A percentile compares a stretch with the other conserved stretches of the same genome.
These are phyloP conservation scores for Rhizopogon rudus DNA, from an alignment of 768 basidiomycete species.

Conservation along the genomic window DNA sequence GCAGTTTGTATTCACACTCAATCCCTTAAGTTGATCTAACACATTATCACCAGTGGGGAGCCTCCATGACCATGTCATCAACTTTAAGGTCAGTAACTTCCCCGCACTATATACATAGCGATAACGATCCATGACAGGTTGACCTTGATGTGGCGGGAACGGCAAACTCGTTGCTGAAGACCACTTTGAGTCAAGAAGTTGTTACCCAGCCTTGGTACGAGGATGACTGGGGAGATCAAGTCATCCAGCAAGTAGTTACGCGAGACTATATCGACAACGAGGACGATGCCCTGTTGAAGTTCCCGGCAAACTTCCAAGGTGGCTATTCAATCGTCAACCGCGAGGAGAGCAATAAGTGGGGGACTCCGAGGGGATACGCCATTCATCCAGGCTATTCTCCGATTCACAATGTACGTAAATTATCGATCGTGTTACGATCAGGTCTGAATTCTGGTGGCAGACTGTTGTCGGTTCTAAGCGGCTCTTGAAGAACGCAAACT, in stretches of 20 bases:
- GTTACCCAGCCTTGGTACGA: slow-evolving; percentile 52
- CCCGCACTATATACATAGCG: neutral
- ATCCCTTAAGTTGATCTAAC: neutral
- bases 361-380: slow-evolving; percentile 51
- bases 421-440: neutral
- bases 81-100: slow-evolving; percentile 40
- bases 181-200: slow-evolving; percentile 45
- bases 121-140: slow-evolving; percentile 30
- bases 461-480: slow-evolving; percentile 57
- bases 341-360: slow-evolving; percentile 52
- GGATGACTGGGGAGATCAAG: slow-evolving; percentile 50
- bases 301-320: slow-evolving; percentile 52
- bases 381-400: slow-evolving; percentile 57
- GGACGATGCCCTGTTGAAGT: slow-evolving; percentile 45
- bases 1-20: slow-evolving; percentile 34
- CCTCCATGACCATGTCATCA: slow-evolving; percentile 65
- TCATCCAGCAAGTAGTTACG: slow-evolving; percentile 49
- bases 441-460: slow-evolving; percentile 22
- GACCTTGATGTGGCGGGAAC: slow-evolving; percentile 61
- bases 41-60: slow-evolving; percentile 44
- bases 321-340: slow-evolving; percentile 52
- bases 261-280: slow-evolving; percentile 46
- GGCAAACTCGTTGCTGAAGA: slow-evolving; percentile 51
- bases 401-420: slow-evolving; percentile 39
- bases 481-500: slow-evolving; percentile 56